These are phyloP conservation scores for Pyricularia pennisetigena DNA, from an alignment of 2,329 filamentous ascomycete species.

Conservation along the genomic window DNA sequence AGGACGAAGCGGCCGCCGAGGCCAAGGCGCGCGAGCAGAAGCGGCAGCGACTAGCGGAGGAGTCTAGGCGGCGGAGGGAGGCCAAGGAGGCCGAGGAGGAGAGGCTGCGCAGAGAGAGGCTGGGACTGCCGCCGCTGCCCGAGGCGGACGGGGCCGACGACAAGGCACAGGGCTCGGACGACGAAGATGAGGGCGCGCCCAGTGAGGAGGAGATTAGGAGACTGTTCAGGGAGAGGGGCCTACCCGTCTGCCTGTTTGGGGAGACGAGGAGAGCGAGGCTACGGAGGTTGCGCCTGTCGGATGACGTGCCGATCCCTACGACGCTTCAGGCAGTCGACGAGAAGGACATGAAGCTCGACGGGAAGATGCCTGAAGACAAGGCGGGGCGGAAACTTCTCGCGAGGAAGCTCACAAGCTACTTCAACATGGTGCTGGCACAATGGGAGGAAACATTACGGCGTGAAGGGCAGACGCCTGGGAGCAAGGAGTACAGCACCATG, in stretches of 20 bases:
- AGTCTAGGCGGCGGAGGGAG: slow-evolving; percentile 47
- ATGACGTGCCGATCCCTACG: slow-evolving; percentile 77
- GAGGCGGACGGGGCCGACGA: slow-evolving; percentile 13
- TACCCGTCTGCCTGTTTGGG: slow-evolving; percentile 71
- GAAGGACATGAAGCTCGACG: slow-evolving; percentile 76
- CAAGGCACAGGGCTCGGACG: slow-evolving; percentile 21
- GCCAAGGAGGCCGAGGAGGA: slow-evolving; percentile 62
- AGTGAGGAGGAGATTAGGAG: slow-evolving; percentile 62
- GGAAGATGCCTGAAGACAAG: slow-evolving; percentile 49
- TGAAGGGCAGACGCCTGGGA: slow-evolving; percentile 58
- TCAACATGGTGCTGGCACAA: slow-evolving; percentile 87
- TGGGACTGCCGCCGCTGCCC: slow-evolving; percentile 70
- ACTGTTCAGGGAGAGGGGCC: slow-evolving; percentile 60
- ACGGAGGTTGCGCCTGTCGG: slow-evolving; percentile 59
- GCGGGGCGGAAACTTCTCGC: slow-evolving; percentile 64
- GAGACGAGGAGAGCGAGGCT: slow-evolving; percentile 64
- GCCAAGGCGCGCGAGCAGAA: slow-evolving; percentile 70
- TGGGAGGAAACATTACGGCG: slow-evolving; percentile 75
- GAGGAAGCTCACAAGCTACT: slow-evolving; percentile 86
- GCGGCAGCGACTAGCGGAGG: slow-evolving; percentile 68
- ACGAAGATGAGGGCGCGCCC: slow-evolving; percentile 31
- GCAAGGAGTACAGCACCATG: slow-evolving; percentile 78
- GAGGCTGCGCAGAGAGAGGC: slow-evolving; percentile 57
- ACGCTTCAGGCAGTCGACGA: slow-evolving; percentile 71
- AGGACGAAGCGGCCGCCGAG: slow-evolving; percentile 72